Conservation (phyloP, 2,329 filamentous ascomycete species). For the Pseudocercospora fijiensis region DNA sequence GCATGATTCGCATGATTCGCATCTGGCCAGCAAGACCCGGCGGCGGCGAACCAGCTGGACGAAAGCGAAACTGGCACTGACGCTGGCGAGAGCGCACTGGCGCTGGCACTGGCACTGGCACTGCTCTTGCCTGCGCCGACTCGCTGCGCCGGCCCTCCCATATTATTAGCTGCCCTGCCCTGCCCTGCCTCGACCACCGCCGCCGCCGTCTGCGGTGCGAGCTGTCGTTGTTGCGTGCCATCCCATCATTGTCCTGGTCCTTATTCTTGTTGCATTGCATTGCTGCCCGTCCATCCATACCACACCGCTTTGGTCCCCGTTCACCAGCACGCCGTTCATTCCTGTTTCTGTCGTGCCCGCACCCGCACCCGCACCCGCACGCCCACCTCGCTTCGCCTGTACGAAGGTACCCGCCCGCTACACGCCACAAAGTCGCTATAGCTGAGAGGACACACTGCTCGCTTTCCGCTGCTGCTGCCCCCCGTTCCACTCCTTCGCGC, state of each 20-base stretch:
- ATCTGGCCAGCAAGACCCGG: slow-evolving; percentile 4
- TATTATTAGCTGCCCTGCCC: not conserved
- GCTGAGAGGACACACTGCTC: not conserved
- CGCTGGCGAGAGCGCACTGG: not conserved
- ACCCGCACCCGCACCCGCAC: no score
- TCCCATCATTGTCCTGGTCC: not conserved
- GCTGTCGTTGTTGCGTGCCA: not conserved
- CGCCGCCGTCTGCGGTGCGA: not conserved
- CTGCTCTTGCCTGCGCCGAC: not conserved
- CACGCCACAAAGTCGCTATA: not conserved
- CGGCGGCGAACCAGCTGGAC: not conserved
- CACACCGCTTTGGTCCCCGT: no score
- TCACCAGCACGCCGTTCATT: not conserved
- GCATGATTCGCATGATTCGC: no score
- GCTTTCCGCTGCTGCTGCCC: not conserved
- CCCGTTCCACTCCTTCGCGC: not conserved
- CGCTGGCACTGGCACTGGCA: no score
- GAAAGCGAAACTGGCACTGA: not conserved
- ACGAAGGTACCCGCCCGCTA: not conserved
- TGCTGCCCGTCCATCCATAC: not conserved
- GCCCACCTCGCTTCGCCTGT: not conserved
- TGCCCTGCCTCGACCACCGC: not conserved
- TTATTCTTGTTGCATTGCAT: not conserved
- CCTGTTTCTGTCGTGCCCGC: not conserved
- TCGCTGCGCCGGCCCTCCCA: not conserved